Conservation (phyloP, 140 eudicot species). For the Flaveria floridana region DNA sequence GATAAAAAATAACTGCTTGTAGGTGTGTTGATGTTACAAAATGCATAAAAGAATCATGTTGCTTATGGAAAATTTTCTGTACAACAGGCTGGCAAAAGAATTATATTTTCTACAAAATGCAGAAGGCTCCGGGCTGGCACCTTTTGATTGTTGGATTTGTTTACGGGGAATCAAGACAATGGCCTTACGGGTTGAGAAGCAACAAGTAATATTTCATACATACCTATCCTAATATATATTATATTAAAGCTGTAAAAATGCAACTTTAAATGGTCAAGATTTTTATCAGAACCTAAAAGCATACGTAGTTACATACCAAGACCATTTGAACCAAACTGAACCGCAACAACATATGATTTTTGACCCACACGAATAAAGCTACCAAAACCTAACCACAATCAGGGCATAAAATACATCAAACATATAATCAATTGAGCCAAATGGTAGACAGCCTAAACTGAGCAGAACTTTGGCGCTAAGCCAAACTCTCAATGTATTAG, state of each 20-base stretch:
- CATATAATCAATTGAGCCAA: background rate
- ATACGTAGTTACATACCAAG: background rate
- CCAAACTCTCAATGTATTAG: background rate
- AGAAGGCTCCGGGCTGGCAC: slow-evolving; percentile 90
- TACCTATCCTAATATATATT: slow-evolving; percentile 17
- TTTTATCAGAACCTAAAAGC: background rate
- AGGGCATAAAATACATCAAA: background rate
- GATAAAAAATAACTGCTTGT: background rate
- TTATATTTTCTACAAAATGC: slow-evolving; percentile 94
- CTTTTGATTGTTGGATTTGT: slow-evolving; percentile 96
- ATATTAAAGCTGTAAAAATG: background rate
- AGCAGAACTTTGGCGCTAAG: background rate
- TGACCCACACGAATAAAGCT: background rate
- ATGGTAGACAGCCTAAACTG: background rate
- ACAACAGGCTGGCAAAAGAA: slow-evolving; percentile 71
- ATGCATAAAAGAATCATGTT: background rate
- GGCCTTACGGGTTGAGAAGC: slow-evolving; percentile 96
- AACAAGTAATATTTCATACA: slow-evolving; percentile 54
- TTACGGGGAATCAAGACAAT: slow-evolving; percentile 92
- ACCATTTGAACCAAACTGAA: background rate
- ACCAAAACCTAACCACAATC: background rate
- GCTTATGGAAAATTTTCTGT: slow-evolving; percentile 10
- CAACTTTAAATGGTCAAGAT: background rate
- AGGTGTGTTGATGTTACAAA: slow-evolving; percentile 1
- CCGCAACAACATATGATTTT: background rate